Evolutionary conservation across 2,329 filamentous ascomycete genomes (phyloP).

Genomic region (Alternaria rosae): DNA sequence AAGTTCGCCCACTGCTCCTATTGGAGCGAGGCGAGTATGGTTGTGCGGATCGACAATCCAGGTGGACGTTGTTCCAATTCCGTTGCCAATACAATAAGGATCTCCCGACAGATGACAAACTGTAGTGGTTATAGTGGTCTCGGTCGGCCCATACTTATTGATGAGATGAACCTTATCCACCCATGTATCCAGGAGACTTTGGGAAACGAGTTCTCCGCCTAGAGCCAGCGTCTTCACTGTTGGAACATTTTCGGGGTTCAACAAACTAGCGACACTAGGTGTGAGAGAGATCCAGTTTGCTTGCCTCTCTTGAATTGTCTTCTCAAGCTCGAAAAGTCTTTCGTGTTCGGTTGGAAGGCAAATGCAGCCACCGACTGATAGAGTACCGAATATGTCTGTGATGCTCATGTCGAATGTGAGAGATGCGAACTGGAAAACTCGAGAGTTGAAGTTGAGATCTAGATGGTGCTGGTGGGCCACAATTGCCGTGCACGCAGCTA

Average conservation of each 20-base stretch:
- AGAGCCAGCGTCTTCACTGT: not conserved
- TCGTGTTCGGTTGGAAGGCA: constrained; percentile 2
- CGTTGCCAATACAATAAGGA: not conserved
- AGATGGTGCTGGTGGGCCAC: constrained; percentile 27
- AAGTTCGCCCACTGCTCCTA: constrained; percentile 29
- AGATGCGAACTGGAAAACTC: constrained; percentile 46
- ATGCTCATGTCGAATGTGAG: constrained; percentile 51
- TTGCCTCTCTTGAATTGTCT: not conserved
- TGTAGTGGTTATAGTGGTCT: not conserved
- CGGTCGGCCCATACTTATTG: not conserved
- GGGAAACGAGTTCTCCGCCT: not conserved
- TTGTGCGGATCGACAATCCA: not conserved
- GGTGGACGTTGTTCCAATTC: not conserved
- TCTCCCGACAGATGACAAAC: not conserved
- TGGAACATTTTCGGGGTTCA: not conserved
- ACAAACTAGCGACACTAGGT: not conserved
- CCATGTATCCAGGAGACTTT: not conserved
- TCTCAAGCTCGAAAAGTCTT: not conserved
- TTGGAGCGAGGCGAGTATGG: constrained; percentile 13
- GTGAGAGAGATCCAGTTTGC: not conserved
- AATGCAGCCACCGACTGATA: constrained; percentile 63
- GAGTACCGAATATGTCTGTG: constrained; percentile 61
- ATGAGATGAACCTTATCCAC: not conserved
- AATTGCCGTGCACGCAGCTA: constrained; percentile 54
- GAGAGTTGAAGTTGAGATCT: constrained; percentile 6